Conservation (phyloP, 2,329 filamentous ascomycete genomes). For the Colletotrichum sp. region DNA sequence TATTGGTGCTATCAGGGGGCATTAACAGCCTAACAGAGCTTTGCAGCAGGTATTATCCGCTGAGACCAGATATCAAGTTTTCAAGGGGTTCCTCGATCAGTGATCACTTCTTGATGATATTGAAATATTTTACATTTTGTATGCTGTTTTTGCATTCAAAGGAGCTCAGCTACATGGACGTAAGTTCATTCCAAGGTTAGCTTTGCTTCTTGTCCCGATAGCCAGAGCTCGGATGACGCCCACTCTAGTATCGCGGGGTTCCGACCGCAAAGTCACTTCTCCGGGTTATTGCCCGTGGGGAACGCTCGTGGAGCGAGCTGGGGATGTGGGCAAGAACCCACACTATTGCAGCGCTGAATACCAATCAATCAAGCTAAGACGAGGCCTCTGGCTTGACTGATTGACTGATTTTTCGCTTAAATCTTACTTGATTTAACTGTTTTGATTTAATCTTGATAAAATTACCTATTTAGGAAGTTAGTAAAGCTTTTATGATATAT, state of each 20-base stretch:
- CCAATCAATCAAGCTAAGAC: no score
- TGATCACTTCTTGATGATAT: neutral
- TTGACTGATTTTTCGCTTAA: no score
- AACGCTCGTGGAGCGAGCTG: neutral
- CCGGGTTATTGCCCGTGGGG: slow-evolving; percentile 16
- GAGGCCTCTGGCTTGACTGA: no score
- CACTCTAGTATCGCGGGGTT: slow-evolving; percentile 1
- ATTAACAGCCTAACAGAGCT: neutral
- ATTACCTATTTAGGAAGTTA: no score
- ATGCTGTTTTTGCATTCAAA: neutral
- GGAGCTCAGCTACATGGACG: neutral
- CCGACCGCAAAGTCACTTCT: neutral
- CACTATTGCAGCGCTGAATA: no score
- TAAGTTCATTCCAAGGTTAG: neutral
- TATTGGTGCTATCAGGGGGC: neutral
- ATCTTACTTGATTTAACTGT: no score
- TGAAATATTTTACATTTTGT: no score
- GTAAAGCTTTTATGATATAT: no score
- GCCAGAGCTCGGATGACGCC: neutral
- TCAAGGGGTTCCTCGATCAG: neutral
- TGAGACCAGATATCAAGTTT: neutral
- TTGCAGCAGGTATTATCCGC: neutral
- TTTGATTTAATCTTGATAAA: no score
- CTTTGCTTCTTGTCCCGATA: neutral
- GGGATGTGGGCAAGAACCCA: neutral